Evolutionary conservation across 768 basidiomycete genomes (phyloP).

Genomic region (Tylopilus plumbeoviolaceoides): DNA sequence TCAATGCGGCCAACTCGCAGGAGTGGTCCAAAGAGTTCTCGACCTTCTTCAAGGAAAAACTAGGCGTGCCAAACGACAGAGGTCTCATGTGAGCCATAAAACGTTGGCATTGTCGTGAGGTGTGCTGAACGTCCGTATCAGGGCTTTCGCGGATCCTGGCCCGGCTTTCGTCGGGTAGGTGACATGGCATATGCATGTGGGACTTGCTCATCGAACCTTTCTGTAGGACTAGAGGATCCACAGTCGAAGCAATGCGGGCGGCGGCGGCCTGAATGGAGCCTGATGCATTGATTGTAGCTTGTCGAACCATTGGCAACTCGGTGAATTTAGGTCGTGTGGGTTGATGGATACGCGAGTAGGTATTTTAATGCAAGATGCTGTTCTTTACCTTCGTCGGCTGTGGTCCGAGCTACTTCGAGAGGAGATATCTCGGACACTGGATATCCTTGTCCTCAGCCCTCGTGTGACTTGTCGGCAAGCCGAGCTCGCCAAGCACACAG

Average conservation of each 20-base stretch:
- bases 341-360: no score
- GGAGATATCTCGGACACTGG: no score
- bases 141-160: constrained; percentile 28
- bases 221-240: constrained; percentile 16
- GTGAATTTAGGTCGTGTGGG: no score
- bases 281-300: no score
- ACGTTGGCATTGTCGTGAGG: not conserved
- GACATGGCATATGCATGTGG: not conserved
- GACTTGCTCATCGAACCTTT: not conserved
- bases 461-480: no score
- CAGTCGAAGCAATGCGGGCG: constrained; percentile 5
- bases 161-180: constrained; percentile 23
- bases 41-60: constrained; percentile 48
- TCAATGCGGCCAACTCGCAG: constrained; percentile 43
- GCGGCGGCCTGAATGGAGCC: not conserved
- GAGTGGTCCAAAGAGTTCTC: constrained; percentile 54
- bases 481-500: no score
- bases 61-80: constrained; percentile 47
- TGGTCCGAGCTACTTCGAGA: no score
- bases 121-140: not conserved
- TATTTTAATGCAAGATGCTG: no score
- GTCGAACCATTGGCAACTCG: no score
- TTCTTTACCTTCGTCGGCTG: no score
- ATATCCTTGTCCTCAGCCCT: no score
- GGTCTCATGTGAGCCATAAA: constrained; percentile 51